Evolutionary conservation across 1,284 basidiomycete species (phyloP).

Genomic region (Athelia psychrophila): DNA sequence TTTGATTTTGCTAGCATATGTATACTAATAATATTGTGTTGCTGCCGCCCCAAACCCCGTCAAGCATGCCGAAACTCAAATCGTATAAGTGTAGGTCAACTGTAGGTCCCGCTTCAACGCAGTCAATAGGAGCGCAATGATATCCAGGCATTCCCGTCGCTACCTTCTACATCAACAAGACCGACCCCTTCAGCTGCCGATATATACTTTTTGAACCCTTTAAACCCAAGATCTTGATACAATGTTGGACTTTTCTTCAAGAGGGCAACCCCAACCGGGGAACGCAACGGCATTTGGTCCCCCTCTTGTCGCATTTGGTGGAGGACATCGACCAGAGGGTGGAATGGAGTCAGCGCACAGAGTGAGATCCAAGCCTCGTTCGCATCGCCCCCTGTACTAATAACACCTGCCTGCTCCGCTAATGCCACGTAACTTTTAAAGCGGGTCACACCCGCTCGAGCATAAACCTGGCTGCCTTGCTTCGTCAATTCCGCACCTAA

Average conservation of each 20-base stretch:
- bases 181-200: constrained; percentile 17
- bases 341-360: neutral
- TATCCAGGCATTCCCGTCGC: constrained; percentile 20
- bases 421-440: neutral
- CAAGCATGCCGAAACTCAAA: neutral
- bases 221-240: neutral
- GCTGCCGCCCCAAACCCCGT: no score
- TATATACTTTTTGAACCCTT: constrained; percentile 22
- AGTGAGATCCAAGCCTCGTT: neutral
- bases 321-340: neutral
- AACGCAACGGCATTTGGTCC: neutral
- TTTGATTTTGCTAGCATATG: no score
- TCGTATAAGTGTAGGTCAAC: no score
- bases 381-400: neutral
- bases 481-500: neutral
- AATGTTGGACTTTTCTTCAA: neutral
- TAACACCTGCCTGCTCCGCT: neutral
- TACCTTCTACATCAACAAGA: constrained; percentile 20
- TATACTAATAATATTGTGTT: no score
- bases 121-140: constrained; percentile 9
- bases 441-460: neutral
- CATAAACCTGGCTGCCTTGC: neutral
- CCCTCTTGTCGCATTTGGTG: neutral
- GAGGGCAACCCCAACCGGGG: neutral
- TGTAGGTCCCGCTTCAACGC: no score